Base-by-base conservation (phyloP, 805 yeast genomes). In the Candida khao-thaluensis region DNA sequence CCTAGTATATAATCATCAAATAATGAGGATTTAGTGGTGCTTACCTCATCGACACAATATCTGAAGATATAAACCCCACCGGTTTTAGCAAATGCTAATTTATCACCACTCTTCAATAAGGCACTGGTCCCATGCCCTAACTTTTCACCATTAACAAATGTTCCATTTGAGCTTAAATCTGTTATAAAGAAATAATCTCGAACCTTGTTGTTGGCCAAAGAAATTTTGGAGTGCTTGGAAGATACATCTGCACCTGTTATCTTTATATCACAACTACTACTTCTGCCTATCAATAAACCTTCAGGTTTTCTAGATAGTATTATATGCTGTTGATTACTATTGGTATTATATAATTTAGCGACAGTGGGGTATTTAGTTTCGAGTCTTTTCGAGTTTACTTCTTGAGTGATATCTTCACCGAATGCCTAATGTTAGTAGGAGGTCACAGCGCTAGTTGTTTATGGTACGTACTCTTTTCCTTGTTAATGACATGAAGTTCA, bases 81-180 rank as follows among this genome's bases (percentile, higher is more conserved):
- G 16, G 64, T 63, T 38, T 57, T 60, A 51, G 80, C 89, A 60
- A 83, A 77, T 0, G 72, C 62, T 1, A 83, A 42, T 47, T 72
- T 74, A 54, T 83, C 90, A 5, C 90, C 89, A 47, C 81, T 76
- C 42, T 77, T 71, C 29, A 83, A 54, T 16, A 82, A 49, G 23
- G 64, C 60, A 17, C 69, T 71, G 22, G 74, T 69, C 10, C 72
- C 76, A 17, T 67, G 71, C 0, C 81, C 76, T 3, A 81, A 52
- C 32, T 64, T 54, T 24, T 69, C 71, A 10, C 78, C 85, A 50
- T 84, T 84, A 12, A 84, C 66, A 47, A 66, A 81, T 0, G 86
- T 77, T 1, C 91, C 90, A 54, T 84, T 83, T 2, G 85, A 65
- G 46, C 79, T 73, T 22, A 66, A 48, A 55, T 83, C 91, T 2